phyloP scores from a whole-genome alignment of 2,329 filamentous ascomycete species.

The Metarhizium sp. region DNA sequence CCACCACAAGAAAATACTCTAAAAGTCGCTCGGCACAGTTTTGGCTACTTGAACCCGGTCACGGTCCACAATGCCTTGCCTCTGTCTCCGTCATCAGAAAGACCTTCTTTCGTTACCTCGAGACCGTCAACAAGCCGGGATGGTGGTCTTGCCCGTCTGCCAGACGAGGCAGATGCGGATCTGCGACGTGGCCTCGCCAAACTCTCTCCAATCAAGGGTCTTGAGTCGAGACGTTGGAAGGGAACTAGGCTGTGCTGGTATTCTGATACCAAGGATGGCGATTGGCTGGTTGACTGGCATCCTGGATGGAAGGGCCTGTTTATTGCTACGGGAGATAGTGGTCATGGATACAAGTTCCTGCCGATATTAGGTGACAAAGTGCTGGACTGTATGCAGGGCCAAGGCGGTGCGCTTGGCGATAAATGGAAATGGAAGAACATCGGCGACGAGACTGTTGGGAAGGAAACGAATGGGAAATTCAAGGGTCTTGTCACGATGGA shows the following conservation, averaged over 20 bases:
- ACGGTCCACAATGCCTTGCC: slow-evolving; percentile 25
- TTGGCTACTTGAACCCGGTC: slow-evolving; percentile 53
- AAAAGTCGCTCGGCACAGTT: slow-evolving; percentile 61
- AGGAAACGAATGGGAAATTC: slow-evolving; percentile 26
- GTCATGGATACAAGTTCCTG: slow-evolving; percentile 61
- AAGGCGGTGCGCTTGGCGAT: slow-evolving; percentile 39
- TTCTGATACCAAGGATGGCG: slow-evolving; percentile 60
- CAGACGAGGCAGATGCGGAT: slow-evolving; percentile 49
- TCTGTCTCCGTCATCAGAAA: slow-evolving; percentile 15
- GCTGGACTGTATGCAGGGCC: slow-evolving; percentile 41
- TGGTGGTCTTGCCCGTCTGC: slow-evolving; percentile 38
- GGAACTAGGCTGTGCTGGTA: slow-evolving; percentile 66
- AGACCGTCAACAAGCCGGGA: slow-evolving; percentile 25
- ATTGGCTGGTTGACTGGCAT: slow-evolving; percentile 64
- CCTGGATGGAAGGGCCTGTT: slow-evolving; percentile 51
- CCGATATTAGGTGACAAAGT: slow-evolving; percentile 56
- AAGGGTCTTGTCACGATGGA: slow-evolving; percentile 38
- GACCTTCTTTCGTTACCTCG: slow-evolving; percentile 23
- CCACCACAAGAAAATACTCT: slow-evolving; percentile 53
- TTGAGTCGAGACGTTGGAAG: slow-evolving; percentile 51
- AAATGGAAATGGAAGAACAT: slow-evolving; percentile 59
- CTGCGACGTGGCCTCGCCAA: slow-evolving; percentile 52
- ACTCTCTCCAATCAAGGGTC: slow-evolving; percentile 46
- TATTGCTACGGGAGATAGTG: slow-evolving; percentile 53
- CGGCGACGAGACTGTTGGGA: slow-evolving; percentile 24